Evolutionary conservation across 192 early-diverging fungal species (phyloP), one percentile per base, ranked within the genome.

Genomic region (Kickxella alabastrina): DNA sequence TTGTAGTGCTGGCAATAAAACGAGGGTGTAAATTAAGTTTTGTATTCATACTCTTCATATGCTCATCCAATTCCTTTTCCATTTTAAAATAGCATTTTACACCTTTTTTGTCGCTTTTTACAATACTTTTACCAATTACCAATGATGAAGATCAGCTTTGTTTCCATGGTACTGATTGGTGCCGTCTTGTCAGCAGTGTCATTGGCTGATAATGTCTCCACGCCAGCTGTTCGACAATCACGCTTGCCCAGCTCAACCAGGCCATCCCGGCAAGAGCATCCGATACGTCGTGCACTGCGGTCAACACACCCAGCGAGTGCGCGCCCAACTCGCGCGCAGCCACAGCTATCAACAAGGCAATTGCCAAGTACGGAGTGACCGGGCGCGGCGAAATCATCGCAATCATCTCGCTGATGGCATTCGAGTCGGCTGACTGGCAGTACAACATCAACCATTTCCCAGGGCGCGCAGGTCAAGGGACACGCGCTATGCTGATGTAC

Each of bases 391-490:
- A 77, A 26, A 50, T 60, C 4, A 57, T 58, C 1, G 75, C 75
- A 3, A 41, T 77, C 0, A 44, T 77, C 18, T 32, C 75, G 42
- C 59, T 71, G 23, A 67, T 67, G 66, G 75, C 75, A 0, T 63
- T 45, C 40, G 75, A 77, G 44, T 77, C 75, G 4, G 43, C 23
- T 18, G 43, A 44, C 29, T 77, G 66, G 67, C 48, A 58, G 39
- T 77, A 77, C 75, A 77, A 77, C 48, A 56, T 45, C 43, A 77
- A 77, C 48, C 55, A 67, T 42, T 66, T 45, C n/a, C 75, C 75
- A 1, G 75, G 75, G 0, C 42, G 62, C 5, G 34, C 75, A 1
- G 75, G 75, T 0, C 75, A 77, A 24, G 75, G 75, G 10, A 77
- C 75, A 0, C 54, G 58, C 2, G 64, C 64, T 7, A 77, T 77